These are phyloP conservation scores for Beauveria scarabaeidicola DNA, from an alignment of 2,329 filamentous ascomycete species.

Conservation along the genomic window DNA sequence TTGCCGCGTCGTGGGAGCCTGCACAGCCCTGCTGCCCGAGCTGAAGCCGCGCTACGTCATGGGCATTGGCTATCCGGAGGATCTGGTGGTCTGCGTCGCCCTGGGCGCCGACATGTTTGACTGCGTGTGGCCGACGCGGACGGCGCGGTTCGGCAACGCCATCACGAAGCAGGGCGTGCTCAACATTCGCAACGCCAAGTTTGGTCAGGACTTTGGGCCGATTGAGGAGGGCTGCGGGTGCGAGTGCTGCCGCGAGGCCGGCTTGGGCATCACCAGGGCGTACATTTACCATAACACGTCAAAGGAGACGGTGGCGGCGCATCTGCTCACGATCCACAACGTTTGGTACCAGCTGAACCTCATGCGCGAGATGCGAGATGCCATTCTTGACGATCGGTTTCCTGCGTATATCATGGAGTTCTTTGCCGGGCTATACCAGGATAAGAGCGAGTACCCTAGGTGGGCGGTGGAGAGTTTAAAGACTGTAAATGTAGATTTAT, in stretches of 20 bases:
- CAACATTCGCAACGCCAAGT: slow-evolving; percentile 71
- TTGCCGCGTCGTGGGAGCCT: slow-evolving; percentile 80
- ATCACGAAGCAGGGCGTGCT: slow-evolving; percentile 74
- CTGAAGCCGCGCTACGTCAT: slow-evolving; percentile 97
- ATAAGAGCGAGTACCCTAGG: slow-evolving; percentile 58
- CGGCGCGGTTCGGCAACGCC: slow-evolving; percentile 91
- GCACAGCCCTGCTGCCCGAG: slow-evolving; percentile 76
- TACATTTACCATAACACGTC: slow-evolving; percentile 86
- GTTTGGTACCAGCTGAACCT: slow-evolving; percentile 84
- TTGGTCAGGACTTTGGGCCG: slow-evolving; percentile 70
- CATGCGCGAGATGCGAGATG: slow-evolving; percentile 66
- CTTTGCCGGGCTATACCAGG: slow-evolving; percentile 62
- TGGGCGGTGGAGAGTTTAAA: slow-evolving; percentile 80
- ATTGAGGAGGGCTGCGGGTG: slow-evolving; percentile 80
- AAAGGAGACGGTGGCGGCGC: slow-evolving; percentile 90
- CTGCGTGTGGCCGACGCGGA: slow-evolving; percentile 96
- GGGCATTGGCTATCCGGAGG: slow-evolving; percentile 96
- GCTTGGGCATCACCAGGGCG: slow-evolving; percentile 74
- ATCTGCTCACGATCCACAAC: slow-evolving; percentile 84
- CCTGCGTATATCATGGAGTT: slow-evolving; percentile 71
- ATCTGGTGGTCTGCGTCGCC: slow-evolving; percentile 86
- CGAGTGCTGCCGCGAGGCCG: slow-evolving; percentile 62
- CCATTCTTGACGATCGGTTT: slow-evolving; percentile 74
- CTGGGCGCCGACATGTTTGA: slow-evolving; percentile 99
- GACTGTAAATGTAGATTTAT: slow-evolving; percentile 66